Conservation (phyloP, 1,284 basidiomycete species). For the Tylopilus sp. region DNA sequence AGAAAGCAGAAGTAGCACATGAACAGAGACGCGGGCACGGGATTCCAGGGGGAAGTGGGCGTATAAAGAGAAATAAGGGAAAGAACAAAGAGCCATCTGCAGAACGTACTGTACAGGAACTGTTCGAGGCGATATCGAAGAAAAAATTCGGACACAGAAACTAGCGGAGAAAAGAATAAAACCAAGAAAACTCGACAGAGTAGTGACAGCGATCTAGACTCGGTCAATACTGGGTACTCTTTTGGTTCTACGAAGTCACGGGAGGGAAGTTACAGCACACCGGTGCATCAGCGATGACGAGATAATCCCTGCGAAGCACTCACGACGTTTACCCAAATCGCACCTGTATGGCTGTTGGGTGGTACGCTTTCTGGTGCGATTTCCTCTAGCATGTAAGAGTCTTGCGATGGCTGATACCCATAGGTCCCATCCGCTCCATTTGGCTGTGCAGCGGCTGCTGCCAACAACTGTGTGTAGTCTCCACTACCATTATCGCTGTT, state of each 20-base stretch:
- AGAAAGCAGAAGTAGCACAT: slow-evolving; percentile 11
- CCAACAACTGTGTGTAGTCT: slow-evolving; percentile 54
- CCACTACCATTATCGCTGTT: slow-evolving; percentile 24
- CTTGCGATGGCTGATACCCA: slow-evolving; percentile 51
- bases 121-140: slow-evolving; percentile 10
- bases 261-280: slow-evolving; percentile 4
- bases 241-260: slow-evolving; percentile 25
- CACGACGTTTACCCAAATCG: slow-evolving; percentile 42
- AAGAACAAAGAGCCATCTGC: slow-evolving; percentile 15
- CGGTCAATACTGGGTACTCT: slow-evolving; percentile 26
- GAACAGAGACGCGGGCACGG: slow-evolving; percentile 3
- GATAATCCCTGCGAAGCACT: slow-evolving; percentile 27
- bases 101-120: slow-evolving; percentile 27
- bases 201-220: slow-evolving; percentile 3
- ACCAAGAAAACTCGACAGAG: background rate
- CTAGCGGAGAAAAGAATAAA: slow-evolving; percentile 2
- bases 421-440: slow-evolving; percentile 40
- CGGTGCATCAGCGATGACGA: slow-evolving; percentile 34
- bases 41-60: slow-evolving; percentile 3
- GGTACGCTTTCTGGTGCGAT: slow-evolving; percentile 40
- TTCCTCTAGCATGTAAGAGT: slow-evolving; percentile 65
- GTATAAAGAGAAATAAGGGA: slow-evolving; percentile 39
- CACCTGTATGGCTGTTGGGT: slow-evolving; percentile 30
- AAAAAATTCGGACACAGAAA: slow-evolving; percentile 3
- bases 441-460: slow-evolving; percentile 50